These are phyloP conservation scores for Diplodia mutila DNA, from an alignment of 2,329 filamentous ascomycete species.

Conservation along the genomic window DNA sequence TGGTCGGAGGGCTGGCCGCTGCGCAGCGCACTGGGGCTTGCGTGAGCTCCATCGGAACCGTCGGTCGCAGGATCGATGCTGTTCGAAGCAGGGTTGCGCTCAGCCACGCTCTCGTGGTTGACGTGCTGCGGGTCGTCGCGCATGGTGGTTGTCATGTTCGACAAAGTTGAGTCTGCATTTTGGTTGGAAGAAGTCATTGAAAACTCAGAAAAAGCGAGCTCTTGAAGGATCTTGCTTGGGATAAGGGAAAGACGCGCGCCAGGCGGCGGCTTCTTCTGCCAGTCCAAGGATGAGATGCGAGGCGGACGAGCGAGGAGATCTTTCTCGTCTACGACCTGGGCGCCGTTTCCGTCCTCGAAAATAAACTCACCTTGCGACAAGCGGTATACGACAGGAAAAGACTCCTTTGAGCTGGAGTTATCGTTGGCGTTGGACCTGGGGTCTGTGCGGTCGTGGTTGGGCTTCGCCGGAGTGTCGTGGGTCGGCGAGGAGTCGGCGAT, in stretches of 20 bases:
- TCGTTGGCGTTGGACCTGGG: no score
- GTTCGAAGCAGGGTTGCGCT: neutral
- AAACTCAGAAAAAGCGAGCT: neutral
- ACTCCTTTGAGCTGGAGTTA: neutral
- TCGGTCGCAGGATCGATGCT: neutral
- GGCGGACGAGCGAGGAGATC: neutral
- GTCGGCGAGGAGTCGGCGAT: constrained; percentile 15
- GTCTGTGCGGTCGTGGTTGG: neutral
- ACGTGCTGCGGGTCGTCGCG: neutral
- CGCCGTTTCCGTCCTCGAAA: neutral
- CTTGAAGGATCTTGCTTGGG: neutral
- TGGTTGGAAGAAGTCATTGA: constrained; percentile 12
- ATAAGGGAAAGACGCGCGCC: constrained; percentile 9
- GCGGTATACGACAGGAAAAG: constrained; percentile 5
- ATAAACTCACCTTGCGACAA: neutral
- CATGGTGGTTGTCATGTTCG: neutral
- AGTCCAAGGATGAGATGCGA: constrained; percentile 13
- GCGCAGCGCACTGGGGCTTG: neutral
- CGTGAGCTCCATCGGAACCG: neutral
- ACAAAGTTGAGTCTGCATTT: neutral
- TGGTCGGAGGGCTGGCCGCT: neutral
- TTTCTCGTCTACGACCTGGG: neutral
- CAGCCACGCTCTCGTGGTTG: neutral
- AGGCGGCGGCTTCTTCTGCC: constrained; percentile 1
- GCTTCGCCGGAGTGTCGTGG: neutral